Evolutionary conservation across 768 basidiomycete genomes (phyloP), one percentile per base, ranked within the genome.

Genomic region (Terana coerulea): DNA sequence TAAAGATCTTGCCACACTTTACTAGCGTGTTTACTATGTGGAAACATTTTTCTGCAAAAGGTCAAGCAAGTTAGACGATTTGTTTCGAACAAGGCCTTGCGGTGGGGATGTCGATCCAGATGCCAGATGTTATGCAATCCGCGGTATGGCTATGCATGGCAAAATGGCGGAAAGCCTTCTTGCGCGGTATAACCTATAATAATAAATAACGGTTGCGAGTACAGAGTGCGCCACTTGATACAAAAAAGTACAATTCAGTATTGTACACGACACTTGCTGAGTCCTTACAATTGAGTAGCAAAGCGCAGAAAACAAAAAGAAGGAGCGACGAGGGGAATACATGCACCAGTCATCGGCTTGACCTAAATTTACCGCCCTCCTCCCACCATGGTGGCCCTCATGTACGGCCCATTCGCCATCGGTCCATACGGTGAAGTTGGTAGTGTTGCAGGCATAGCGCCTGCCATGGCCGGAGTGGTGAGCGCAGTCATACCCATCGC

Each of bases 381-480:
- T 29, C 64, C 64, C 3, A 65, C 62, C 28, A 86, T 74, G 55
- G 81, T 71, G 36, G 82, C 75, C 54, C 86, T 78, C 70, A 87
- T 73, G 62, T 83, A 88, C 15, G 81, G 80, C 28, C 81, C 84
- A 61, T 78, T 83, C 14, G 68, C 63, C 75, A 87, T 76, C 3
- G 81, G 75, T 19, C 77, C 80, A 64, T 85, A 87, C 37, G 80
- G 73, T 49, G 80, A 72, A 34, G 77, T 68, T 10, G 76, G 73
- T 52, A 81, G 66, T 17, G 75, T 67, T 24, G 76, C 71, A 33
- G 76, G 73, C 44, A 81, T 59, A 34, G 62, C 51, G 62, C 74
- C 49, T 52, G 67, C 64, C 74, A 73, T 43, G 39, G 64, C 53
- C 66, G 69, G 64, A 22, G 67, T 67, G 57, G 75, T 72, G 39